phyloP scores from a whole-genome alignment of 345 rosid genomes.

The Syzygium aromaticum region DNA sequence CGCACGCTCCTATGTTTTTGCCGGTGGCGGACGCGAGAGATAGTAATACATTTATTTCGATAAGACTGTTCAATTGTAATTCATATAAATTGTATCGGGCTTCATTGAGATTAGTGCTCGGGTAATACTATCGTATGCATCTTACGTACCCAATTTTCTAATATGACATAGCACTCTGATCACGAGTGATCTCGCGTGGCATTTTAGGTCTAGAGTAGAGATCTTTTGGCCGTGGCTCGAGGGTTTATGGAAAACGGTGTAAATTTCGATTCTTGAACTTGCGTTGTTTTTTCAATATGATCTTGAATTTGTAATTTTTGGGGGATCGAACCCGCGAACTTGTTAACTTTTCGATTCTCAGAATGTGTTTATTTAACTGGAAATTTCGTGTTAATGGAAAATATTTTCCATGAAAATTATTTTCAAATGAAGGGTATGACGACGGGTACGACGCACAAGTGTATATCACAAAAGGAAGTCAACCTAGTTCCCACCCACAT shows the following conservation, averaged over 20 bases:
- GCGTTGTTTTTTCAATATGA: background rate
- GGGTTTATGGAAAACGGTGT: background rate
- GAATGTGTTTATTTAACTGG: background rate
- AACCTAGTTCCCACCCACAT: too few relatives aligned
- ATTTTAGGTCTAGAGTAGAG: background rate
- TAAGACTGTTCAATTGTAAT: background rate
- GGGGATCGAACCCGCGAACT: background rate
- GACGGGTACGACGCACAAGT: too few relatives aligned
- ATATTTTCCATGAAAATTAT: too few relatives aligned
- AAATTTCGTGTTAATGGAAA: too few relatives aligned
- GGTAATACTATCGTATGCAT: background rate
- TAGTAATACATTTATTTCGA: background rate
- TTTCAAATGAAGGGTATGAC: too few relatives aligned
- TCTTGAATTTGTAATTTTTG: background rate
- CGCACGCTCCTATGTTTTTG: background rate
- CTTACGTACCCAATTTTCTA: rapidly evolving
- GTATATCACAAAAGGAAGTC: too few relatives aligned
- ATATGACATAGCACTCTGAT: background rate
- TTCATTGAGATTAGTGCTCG: background rate
- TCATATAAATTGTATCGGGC: background rate
- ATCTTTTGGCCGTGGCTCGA: background rate
- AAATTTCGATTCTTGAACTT: background rate
- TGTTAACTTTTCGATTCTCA: background rate
- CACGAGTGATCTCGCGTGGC: background rate
- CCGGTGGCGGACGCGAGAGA: background rate